phyloP scores from a whole-genome alignment of 345 rosid genomes.

The Bruguiera sexangula region DNA sequence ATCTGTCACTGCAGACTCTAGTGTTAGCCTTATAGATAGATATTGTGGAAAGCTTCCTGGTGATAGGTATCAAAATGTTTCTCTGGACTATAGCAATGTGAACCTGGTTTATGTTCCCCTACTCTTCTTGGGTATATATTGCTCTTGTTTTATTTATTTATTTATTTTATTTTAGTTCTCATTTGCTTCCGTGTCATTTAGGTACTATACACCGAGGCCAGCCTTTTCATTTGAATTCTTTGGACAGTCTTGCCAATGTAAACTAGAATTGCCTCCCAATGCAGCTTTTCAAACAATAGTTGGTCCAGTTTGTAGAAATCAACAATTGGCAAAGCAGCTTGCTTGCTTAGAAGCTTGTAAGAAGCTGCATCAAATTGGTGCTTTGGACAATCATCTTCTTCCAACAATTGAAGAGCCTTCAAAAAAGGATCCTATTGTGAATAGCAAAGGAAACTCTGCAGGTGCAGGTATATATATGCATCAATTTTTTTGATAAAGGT shows the following conservation, averaged over 20 bases:
- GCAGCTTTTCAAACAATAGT: slow-evolving; percentile 48
- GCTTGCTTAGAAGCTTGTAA: slow-evolving; percentile 71
- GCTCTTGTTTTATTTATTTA: slow-evolving; percentile 1
- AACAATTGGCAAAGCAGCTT: slow-evolving; percentile 54
- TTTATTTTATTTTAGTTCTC: slow-evolving; percentile 1
- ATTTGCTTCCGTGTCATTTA: slow-evolving; percentile 20
- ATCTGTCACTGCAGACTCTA: slow-evolving; percentile 52
- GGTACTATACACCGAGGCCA: slow-evolving; percentile 50
- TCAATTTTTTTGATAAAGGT: neutral
- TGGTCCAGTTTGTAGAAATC: slow-evolving; percentile 51
- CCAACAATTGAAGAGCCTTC: slow-evolving; percentile 34
- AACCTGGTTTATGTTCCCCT: neutral
- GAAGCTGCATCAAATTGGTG: slow-evolving; percentile 60
- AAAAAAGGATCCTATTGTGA: slow-evolving; percentile 21
- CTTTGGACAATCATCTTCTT: slow-evolving; percentile 52
- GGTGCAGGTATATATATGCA: slow-evolving; percentile 48
- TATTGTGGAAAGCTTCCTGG: slow-evolving; percentile 59
- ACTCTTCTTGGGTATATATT: neutral
- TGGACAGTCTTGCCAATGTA: slow-evolving; percentile 40
- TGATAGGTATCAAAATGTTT: slow-evolving; percentile 41
- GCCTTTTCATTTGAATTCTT: slow-evolving; percentile 33
- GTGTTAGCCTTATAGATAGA: slow-evolving; percentile 40
- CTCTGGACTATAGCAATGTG: slow-evolving; percentile 4
- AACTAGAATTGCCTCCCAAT: slow-evolving; percentile 48
- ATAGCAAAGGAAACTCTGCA: slow-evolving; percentile 42